phyloP scores from a whole-genome alignment of 1,284 basidiomycete species.

The Ustilago curta region DNA sequence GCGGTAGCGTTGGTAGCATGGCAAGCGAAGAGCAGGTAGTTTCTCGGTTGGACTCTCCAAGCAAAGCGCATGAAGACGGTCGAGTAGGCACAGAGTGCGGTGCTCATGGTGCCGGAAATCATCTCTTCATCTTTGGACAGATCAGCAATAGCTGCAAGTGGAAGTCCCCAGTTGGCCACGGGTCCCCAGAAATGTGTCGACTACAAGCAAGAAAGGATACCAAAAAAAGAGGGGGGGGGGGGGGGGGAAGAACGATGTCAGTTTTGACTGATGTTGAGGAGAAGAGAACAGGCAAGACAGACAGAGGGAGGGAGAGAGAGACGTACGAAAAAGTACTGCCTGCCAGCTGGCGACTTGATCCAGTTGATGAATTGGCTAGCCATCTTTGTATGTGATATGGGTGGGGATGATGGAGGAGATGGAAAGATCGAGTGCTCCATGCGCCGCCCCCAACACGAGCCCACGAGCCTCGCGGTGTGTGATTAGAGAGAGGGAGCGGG shows the following conservation, averaged over 20 bases:
- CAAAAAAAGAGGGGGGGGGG: too few relatives aligned
- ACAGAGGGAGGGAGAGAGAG: not conserved
- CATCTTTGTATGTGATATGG: conserved; percentile 48
- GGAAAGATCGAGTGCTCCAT: not conserved
- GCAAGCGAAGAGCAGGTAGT: conserved; percentile 67
- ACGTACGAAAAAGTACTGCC: conserved; percentile 68
- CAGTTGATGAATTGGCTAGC: conserved; percentile 62
- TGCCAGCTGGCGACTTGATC: conserved; percentile 66
- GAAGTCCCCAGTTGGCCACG: conserved; percentile 68
- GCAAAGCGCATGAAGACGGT: conserved; percentile 68
- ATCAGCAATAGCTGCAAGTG: conserved; percentile 66
- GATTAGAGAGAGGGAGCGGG: too few relatives aligned
- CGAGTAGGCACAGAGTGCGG: conserved; percentile 63
- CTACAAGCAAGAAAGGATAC: conserved; percentile 10
- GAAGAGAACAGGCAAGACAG: too few relatives aligned
- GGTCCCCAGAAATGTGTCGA: conserved; percentile 70
- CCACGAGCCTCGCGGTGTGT: too few relatives aligned
- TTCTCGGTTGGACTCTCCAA: conserved; percentile 66
- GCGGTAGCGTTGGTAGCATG: conserved; percentile 66
- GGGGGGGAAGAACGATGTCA: not conserved
- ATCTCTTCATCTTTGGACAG: conserved; percentile 66
- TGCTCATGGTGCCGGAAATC: conserved; percentile 67
- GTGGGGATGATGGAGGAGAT: not conserved
- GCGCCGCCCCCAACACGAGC: not conserved
- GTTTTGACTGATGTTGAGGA: not conserved